A percentile compares a stretch with the other conserved stretches of the same genome.
Evolutionary conservation across 345 rosid genomes (phyloP).

Genomic region (Eutrema heterophyllum): DNA sequence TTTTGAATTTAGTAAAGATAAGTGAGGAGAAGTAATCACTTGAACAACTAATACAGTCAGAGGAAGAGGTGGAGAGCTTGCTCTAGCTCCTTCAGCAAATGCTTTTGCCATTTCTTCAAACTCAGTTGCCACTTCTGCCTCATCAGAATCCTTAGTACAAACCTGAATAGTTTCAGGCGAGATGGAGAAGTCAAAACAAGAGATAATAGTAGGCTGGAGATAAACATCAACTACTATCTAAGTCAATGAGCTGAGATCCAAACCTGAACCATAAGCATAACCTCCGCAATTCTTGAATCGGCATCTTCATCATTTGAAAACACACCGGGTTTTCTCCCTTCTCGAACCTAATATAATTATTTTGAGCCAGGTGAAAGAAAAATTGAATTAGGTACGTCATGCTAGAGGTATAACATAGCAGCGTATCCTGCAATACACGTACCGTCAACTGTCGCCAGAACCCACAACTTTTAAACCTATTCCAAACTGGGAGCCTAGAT

Average conservation of each 20-base stretch:
- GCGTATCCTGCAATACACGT: constrained; percentile 24
- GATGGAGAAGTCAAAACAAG: not conserved
- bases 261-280: constrained; percentile 97
- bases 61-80: constrained; percentile 64
- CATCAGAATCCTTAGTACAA: constrained; percentile 44
- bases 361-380: not conserved
- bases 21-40: constrained; percentile 37
- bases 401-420: not conserved
- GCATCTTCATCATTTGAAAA: constrained; percentile 41
- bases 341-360: constrained; percentile 60
- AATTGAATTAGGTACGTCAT: not conserved
- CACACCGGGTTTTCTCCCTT: constrained; percentile 64
- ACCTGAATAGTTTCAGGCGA: constrained; percentile 41
- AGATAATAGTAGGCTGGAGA: not conserved
- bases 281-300: constrained; percentile 56
- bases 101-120: constrained; percentile 62
- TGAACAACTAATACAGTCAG: constrained; percentile 83
- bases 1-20: not conserved
- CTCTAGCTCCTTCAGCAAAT: constrained; percentile 60
- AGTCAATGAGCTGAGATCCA: constrained; percentile 18
- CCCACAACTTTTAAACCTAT: constrained; percentile 75
- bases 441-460: constrained; percentile 98
- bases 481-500: constrained; percentile 82
- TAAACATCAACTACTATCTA: not conserved
- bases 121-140: constrained; percentile 49